These are phyloP conservation scores for Kluyveromyces sp. DNA, from an alignment of 1,139 yeast genomes.

Conservation along the genomic window DNA sequence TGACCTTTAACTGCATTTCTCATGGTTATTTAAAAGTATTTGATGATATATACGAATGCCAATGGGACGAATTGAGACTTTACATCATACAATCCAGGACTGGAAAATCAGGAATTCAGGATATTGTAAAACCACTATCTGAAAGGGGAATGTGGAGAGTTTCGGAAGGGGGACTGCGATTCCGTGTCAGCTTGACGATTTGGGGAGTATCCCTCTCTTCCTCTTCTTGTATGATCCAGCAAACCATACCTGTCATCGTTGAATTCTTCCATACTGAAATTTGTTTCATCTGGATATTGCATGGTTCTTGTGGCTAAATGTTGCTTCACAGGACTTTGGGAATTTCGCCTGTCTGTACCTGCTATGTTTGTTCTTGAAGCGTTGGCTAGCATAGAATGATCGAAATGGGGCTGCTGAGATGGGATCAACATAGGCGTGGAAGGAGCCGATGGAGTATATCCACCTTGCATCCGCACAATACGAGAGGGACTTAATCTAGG, in stretches of 20 bases:
- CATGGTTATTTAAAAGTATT: background rate
- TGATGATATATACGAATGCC: background rate
- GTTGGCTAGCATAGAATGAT: conserved; percentile 9
- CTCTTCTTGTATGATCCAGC: conserved; percentile 1
- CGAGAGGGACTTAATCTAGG: conserved; percentile 5
- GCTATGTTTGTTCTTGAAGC: conserved; percentile 4
- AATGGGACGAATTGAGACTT: background rate
- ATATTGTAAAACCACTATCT: too few species aligned
- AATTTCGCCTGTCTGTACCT: conserved; percentile 1
- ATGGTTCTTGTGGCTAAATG: background rate
- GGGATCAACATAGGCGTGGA: conserved; percentile 11
- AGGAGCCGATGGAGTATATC: conserved; percentile 12
- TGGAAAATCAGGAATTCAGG: too few species aligned
- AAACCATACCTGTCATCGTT: conserved; percentile 1
- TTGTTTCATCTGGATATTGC: conserved; percentile 1
- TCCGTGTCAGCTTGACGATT: background rate
- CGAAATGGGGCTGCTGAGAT: conserved; percentile 7
- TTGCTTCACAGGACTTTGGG: conserved; percentile 12
- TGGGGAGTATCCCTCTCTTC: background rate
- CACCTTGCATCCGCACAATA: conserved; percentile 6
- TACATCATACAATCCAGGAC: too few species aligned
- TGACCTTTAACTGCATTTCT: conserved; percentile 33
- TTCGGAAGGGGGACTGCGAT: conserved; percentile 1
- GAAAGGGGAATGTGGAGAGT: conserved; percentile 2
- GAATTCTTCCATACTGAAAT: conserved; percentile 6